phyloP scores from a whole-genome alignment of 257 asterid species.

The Nicotiana attenuata region DNA sequence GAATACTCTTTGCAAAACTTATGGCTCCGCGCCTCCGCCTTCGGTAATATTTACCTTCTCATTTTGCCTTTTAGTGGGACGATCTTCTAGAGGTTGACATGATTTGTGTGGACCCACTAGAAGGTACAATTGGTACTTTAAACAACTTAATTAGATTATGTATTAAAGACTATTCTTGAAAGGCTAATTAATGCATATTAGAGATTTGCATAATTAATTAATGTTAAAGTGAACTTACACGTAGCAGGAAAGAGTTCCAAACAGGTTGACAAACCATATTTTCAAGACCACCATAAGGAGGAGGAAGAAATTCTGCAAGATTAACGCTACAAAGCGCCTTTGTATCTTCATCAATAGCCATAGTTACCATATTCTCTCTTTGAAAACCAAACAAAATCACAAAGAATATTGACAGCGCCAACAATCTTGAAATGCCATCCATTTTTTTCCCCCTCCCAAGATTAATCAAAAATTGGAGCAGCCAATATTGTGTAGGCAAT shows the following conservation, averaged over 20 bases:
- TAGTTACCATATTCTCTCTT: conserved; percentile 16
- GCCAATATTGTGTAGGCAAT: conserved; percentile 12
- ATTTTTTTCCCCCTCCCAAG: conserved; percentile 11
- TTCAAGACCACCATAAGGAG: conserved; percentile 61
- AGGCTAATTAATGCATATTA: not conserved
- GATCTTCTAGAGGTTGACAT: not conserved
- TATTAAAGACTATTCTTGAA: too few relatives aligned
- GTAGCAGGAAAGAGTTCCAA: conserved; percentile 75
- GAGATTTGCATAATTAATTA: not conserved
- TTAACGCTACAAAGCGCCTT: conserved; percentile 45
- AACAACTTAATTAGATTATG: too few relatives aligned
- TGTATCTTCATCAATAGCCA: conserved; percentile 19
- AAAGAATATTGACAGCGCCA: not conserved
- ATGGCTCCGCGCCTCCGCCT: too few relatives aligned
- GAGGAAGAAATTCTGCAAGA: conserved; percentile 68
- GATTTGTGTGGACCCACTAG: not conserved
- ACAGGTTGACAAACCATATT: conserved; percentile 75
- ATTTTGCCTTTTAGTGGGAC: not conserved
- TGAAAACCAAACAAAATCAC: conserved; percentile 19
- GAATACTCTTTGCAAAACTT: too few relatives aligned
- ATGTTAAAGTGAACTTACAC: conserved; percentile 37
- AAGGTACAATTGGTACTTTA: not conserved
- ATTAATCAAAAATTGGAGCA: conserved; percentile 7
- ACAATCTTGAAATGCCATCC: conserved; percentile 32
- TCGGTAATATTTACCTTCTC: not conserved